Base-by-base conservation (phyloP, 768 basidiomycete species). In the Tremella fuciformis region DNA sequence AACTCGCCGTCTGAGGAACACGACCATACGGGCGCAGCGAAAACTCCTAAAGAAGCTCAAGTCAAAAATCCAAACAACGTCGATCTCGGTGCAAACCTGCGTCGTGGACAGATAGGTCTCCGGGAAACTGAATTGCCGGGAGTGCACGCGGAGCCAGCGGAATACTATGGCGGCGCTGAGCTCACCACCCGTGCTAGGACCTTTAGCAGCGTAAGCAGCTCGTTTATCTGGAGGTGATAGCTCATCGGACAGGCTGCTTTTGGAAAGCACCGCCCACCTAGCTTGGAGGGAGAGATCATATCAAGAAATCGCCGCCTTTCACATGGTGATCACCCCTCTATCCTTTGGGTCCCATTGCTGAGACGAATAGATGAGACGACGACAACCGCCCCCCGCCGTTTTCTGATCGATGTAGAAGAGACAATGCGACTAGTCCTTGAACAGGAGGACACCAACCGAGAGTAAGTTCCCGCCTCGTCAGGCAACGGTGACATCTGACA, bases 331-430 rank as follows among this genome's bases (percentile, higher is more conserved):
- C 29, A 34, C 29, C n/a, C n/a, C n/a, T n/a, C n/a, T n/a, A n/a
- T n/a, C 50, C n/a, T n/a, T n/a, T n/a, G n/a, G n/a, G n/a, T n/a
- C n/a, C n/a, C n/a, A n/a, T n/a, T n/a, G n/a, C n/a, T n/a, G n/a
- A 58, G 39, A 62, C 29, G 4, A 19, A 24, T 38, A 78, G 78
- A 97, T 74, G 91, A 94, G 79, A 88, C 90, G 78, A 84, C 85
- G 52, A 82, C 85, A 15, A 69, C 86, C 0, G 86, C 83, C 0
- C 89, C 91, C 2, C 82, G 93, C 42, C 86, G 92, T 40, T 98
- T 94, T 80, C 82, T 98, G 51, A 91, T 98, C 58, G 94, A 97
- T 71, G 94, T 98, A 15, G 94, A 98, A 70, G 94, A 97, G 78
- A 99, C 94, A 29, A 91, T 99, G 70, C 86, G 93, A 37, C 85